These are phyloP conservation scores for Trypanosoma avium DNA, from an alignment of 208 protist genomes.

Conservation along the genomic window DNA sequence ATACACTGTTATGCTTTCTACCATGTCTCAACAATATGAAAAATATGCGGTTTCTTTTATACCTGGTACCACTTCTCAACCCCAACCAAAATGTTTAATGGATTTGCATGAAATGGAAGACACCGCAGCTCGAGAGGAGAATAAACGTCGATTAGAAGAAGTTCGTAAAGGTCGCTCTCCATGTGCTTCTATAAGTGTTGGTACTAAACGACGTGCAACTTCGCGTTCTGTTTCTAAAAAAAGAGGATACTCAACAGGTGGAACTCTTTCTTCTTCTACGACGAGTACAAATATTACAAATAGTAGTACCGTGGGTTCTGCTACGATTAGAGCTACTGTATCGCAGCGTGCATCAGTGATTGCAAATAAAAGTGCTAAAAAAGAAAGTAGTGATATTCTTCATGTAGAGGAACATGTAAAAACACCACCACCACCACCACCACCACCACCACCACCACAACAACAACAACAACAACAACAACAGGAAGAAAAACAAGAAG, in stretches of 20 bases:
- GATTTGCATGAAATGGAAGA: slow-evolving; percentile 69
- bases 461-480: neutral
- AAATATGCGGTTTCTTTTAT: slow-evolving; percentile 30
- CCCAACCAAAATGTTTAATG: neutral
- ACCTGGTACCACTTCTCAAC: slow-evolving; percentile 16
- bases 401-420: neutral
- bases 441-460: neutral
- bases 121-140: slow-evolving; percentile 52
- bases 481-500: neutral
- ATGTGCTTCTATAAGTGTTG: neutral
- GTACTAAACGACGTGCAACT: slow-evolving; percentile 18
- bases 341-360: slow-evolving; percentile 18
- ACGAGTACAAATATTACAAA: neutral
- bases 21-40: slow-evolving; percentile 71
- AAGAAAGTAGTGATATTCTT: neutral
- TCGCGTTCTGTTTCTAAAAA: slow-evolving; percentile 26
- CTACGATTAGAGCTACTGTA: neutral
- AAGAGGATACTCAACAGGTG: slow-evolving; percentile 5
- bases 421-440: neutral
- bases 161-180: slow-evolving; percentile 30
- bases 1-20: slow-evolving; percentile 55
- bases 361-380: slow-evolving; percentile 13
- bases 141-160: slow-evolving; percentile 52
- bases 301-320: neutral
- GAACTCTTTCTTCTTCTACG: neutral